These are phyloP conservation scores for Apiotrichum gracile DNA, from an alignment of 1,284 basidiomycete species.

Conservation along the genomic window DNA sequence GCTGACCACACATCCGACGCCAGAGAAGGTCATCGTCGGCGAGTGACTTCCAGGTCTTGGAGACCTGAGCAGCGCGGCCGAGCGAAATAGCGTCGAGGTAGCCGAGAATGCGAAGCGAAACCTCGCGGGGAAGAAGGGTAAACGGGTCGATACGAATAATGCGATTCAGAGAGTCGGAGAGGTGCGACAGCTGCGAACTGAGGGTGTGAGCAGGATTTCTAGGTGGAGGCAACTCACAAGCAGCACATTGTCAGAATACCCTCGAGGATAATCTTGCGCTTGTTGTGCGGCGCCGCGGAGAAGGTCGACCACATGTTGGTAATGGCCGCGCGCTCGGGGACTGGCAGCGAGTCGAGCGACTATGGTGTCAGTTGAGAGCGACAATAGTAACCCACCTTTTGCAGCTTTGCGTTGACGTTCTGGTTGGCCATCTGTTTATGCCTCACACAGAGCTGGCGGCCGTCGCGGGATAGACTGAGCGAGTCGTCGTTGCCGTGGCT, in stretches of 20 bases:
- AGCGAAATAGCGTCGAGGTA: conserved; percentile 93
- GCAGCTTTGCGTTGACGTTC: conserved; percentile 84
- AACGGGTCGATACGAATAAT: conserved; percentile 97
- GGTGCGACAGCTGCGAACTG: conserved; percentile 82
- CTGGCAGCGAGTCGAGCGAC: conserved; percentile 88
- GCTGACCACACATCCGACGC: conserved; percentile 96
- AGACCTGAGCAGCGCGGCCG: conserved; percentile 92
- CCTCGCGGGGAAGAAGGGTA: conserved; percentile 80
- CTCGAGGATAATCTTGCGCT: conserved; percentile 87
- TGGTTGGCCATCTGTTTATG: conserved; percentile 98
- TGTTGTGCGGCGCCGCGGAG: conserved; percentile 84
- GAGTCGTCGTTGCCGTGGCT: conserved; percentile 4
- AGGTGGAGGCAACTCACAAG: conserved; percentile 51
- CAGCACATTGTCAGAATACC: conserved; percentile 99
- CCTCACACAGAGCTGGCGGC: conserved; percentile 44
- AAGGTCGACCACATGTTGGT: conserved; percentile 96
- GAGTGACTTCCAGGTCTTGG: conserved; percentile 73
- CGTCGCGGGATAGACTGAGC: conserved; percentile 23
- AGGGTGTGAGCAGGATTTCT: neutral
- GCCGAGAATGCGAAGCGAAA: conserved; percentile 80
- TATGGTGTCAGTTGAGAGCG: conserved; percentile 42
- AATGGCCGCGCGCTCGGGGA: conserved; percentile 81
- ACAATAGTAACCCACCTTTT: conserved; percentile 60
- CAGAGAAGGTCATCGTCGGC: conserved; percentile 96
- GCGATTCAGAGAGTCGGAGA: conserved; percentile 82